These are phyloP conservation scores for Alisma plantagoaquatica DNA, from an alignment of 106 monocot species.

Conservation along the genomic window DNA sequence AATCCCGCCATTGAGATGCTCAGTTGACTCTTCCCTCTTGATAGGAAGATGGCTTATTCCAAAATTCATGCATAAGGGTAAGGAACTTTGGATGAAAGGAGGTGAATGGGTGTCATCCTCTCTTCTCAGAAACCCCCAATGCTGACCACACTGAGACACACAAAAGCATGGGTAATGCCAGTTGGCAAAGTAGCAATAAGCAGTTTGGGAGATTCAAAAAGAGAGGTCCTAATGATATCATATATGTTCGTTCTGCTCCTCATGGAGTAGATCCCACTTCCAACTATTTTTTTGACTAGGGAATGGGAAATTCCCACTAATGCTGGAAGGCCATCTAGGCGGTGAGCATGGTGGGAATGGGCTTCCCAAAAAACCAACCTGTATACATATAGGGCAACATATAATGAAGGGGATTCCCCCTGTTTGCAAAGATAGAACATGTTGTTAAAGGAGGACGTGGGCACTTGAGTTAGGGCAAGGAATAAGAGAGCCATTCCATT, in stretches of 20 bases:
- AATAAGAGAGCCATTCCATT: no score
- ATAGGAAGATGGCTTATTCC: constrained; percentile 13
- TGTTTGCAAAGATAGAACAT: no score
- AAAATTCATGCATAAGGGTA: constrained; percentile 10
- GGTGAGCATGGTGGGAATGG: neutral
- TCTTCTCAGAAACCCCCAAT: constrained; percentile 1
- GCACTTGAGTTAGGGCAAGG: no score
- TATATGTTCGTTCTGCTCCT: neutral
- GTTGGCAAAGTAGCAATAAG: constrained; percentile 4
- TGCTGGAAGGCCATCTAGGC: neutral
- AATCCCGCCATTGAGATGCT: constrained; percentile 10
- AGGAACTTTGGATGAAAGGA: neutral
- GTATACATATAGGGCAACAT: neutral
- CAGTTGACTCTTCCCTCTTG: constrained; percentile 9
- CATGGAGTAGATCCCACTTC: neutral
- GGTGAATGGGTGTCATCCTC: constrained; percentile 2
- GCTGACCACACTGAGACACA: constrained; percentile 10
- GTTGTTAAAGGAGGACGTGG: no score
- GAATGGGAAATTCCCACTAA: neutral
- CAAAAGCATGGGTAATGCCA: neutral
- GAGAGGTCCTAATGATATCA: constrained; percentile 4
- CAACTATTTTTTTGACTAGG: neutral
- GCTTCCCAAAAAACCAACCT: neutral
- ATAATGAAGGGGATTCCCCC: neutral
- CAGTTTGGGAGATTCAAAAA: neutral